Evolutionary conservation across 2,329 filamentous ascomycete genomes (phyloP), one percentile per base, ranked within the genome.

Genomic region (Amauroascus niger): DNA sequence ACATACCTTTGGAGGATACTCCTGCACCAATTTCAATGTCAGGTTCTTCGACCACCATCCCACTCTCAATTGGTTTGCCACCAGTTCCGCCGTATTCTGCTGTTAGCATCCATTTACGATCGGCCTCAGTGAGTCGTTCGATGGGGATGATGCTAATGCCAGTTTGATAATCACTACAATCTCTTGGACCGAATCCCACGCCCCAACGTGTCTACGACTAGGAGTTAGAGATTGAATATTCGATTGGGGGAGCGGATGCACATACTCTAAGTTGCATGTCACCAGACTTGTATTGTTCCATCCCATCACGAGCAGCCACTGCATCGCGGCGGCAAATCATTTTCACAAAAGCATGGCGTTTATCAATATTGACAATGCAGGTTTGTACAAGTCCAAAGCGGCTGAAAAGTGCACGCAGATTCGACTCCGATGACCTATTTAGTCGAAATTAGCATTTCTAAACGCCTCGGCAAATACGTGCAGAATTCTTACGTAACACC

Each of bases 21-120:
- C 93, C 93, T 16, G 91, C 90, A 51, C 93, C 93, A 55, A 98
- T 98, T 71, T 98, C 93, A 63, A 98, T 98, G 66, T 98, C 93
- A 2, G 93, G 93, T 71, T 98, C 93, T 68, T 98, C 93, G 24
- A 98, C 86, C 6, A 90, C 86, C 72, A 98, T 81, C 40, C 90
- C 89, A 13, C 80, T 76, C 65, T 89, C 84, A 57, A 98, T 88
- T 1, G 82, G 74, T 54, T 80, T 79, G 53, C 91, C 93, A 54
- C 91, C 93, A 58, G 88, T 95, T 52, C 93, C 93, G 60, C 93
- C 93, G 66, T 85, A 95, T 60, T 95, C 88, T 11, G 93, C 94
- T 33, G 84, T 95, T 59, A 95, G 73, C 78, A 97, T 88, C 93
- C 93, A 98, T 71, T 97, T 96, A 58, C 88, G 82, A 72, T 98